Conservation (phyloP, 75 land plant species). For the Pinus tabuliformis region DNA sequence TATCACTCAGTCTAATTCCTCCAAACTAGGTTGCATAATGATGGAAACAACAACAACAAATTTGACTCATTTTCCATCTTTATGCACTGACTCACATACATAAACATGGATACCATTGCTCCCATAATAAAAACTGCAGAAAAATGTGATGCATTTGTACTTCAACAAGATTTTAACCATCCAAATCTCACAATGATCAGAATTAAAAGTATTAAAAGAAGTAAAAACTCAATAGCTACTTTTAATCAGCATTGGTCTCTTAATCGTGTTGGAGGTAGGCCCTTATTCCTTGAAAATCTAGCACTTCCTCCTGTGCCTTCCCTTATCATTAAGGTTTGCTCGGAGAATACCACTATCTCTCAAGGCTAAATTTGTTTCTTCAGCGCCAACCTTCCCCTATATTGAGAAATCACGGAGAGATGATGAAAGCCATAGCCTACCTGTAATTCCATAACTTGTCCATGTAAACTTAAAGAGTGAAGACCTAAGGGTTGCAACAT, state of each 20-base stretch:
- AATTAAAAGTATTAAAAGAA: constrained; percentile 27
- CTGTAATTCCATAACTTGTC: constrained; percentile 1
- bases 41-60: too few species aligned
- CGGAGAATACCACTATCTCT: constrained; percentile 12
- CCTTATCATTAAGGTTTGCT: constrained; percentile 17
- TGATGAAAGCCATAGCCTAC: constrained; percentile 34
- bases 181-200: constrained; percentile 29
- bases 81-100: constrained; percentile 67
- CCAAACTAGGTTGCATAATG: too few species aligned
- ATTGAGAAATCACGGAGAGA: constrained; percentile 65
- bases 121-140: constrained; percentile 89
- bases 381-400: constrained; percentile 29
- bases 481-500: not conserved
- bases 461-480: constrained; percentile 8
- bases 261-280: constrained; percentile 12
- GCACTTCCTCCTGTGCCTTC: constrained; percentile 20
- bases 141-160: constrained; percentile 49
- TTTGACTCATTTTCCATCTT: too few species aligned
- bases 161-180: constrained; percentile 31
- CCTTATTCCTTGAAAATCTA: constrained; percentile 58
- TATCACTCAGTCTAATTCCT: too few species aligned
- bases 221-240: constrained; percentile 11
- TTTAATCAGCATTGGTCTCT: constrained; percentile 32
- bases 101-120: constrained; percentile 91
- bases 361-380: constrained; percentile 20